Percentiles rank a stretch among this genome's conserved stretches.
Conservation (phyloP, 495 filamentous ascomycete genomes). For the Filosporella fistucella region DNA sequence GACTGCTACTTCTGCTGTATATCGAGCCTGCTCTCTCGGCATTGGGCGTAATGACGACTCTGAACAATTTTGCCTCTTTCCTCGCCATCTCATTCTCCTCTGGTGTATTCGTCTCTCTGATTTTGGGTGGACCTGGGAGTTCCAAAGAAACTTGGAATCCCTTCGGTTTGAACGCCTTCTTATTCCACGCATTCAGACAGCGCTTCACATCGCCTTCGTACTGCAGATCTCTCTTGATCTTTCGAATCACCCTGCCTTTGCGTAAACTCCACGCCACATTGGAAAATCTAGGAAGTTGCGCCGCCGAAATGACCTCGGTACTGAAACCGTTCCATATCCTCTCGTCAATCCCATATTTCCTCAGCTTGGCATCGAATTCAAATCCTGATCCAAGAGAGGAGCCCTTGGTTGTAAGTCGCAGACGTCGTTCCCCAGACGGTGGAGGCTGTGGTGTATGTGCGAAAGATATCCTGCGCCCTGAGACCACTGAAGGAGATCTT, state of each 20-base stretch:
- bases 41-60: slow-evolving; percentile 16
- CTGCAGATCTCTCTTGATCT: slow-evolving; percentile 16
- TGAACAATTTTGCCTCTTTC: slow-evolving; percentile 13
- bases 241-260: slow-evolving; percentile 8
- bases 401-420: slow-evolving; percentile 9
- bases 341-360: slow-evolving; percentile 7
- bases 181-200: slow-evolving; percentile 13
- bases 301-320: slow-evolving; percentile 6
- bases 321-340: slow-evolving; percentile 15
- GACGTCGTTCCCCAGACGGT: background rate
- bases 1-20: slow-evolving; percentile 14
- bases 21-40: slow-evolving; percentile 10
- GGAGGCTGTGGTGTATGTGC: slow-evolving; percentile 4
- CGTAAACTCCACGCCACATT: slow-evolving; percentile 5
- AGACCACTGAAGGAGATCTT: slow-evolving; percentile 14
- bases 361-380: slow-evolving; percentile 11
- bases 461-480: slow-evolving; percentile 16
- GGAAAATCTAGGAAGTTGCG: background rate
- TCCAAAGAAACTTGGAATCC: slow-evolving; percentile 12
- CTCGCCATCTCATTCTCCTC: slow-evolving; percentile 9
- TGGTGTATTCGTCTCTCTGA: background rate
- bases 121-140: slow-evolving; percentile 10
- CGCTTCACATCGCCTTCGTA: slow-evolving; percentile 13
- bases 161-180: slow-evolving; percentile 11
- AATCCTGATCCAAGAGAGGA: slow-evolving; percentile 13